phyloP scores from a whole-genome alignment of 2,329 filamentous ascomycete genomes.

The Aspergillus sp. region DNA sequence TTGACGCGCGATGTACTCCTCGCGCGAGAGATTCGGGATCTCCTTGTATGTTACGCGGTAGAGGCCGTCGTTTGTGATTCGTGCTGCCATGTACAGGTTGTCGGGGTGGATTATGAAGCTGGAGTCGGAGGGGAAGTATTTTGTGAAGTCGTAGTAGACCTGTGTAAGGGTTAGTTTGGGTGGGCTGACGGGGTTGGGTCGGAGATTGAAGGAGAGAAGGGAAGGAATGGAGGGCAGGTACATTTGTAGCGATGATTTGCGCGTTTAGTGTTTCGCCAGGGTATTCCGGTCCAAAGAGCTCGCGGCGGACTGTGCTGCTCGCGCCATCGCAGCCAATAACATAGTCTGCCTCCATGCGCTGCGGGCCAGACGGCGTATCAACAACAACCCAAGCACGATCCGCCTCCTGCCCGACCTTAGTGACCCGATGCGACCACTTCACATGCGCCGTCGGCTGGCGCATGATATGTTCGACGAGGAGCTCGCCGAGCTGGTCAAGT shows the following conservation, averaged over 20 bases:
- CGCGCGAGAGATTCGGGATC: conserved; percentile 54
- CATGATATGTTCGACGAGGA: conserved; percentile 47
- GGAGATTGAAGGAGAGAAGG: neutral
- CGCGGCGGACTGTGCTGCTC: conserved; percentile 48
- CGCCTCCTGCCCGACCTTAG: conserved; percentile 53
- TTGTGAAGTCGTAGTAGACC: conserved; percentile 66
- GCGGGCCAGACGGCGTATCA: conserved; percentile 20
- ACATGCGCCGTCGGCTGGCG: conserved; percentile 40
- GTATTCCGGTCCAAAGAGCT: conserved; percentile 58
- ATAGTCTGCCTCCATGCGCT: conserved; percentile 52
- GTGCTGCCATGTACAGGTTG: conserved; percentile 67
- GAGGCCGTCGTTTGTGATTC: conserved; percentile 62
- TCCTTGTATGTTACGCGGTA: conserved; percentile 70
- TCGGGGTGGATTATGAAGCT: conserved; percentile 67
- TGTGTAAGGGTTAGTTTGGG: conserved; percentile 30
- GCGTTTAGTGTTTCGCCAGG: conserved; percentile 64
- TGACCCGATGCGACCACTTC: conserved; percentile 55
- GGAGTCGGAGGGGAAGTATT: conserved; percentile 34
- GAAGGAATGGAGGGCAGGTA: neutral
- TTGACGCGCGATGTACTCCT: conserved; percentile 59
- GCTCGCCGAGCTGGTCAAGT: conserved; percentile 47
- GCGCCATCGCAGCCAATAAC: conserved; percentile 61
- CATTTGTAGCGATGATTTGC: conserved; percentile 67
- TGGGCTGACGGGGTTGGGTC: too few relatives aligned
- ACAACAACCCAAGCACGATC: conserved; percentile 48